Base-by-base conservation (phyloP, 768 basidiomycete genomes). In the Phaffia tasmanica region DNA sequence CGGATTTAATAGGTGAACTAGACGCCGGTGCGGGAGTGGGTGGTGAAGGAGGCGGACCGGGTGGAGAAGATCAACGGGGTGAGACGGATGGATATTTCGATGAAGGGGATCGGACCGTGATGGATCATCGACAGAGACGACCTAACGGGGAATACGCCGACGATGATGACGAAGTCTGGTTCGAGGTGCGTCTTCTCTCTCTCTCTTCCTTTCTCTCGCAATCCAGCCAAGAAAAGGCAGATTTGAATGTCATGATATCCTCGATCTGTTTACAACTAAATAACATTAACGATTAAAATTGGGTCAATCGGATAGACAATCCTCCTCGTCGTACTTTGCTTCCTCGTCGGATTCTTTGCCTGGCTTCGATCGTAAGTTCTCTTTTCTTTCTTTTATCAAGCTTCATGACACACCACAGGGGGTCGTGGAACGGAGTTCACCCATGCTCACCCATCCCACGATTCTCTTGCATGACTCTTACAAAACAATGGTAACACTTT, bases 351-450 rank as follows among this genome's bases (percentile, higher is more conserved):
- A 27, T 14, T 67, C 46, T 61, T 67, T 25, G 62, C 66, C 7
- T 67, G 66, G 66, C 59, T 67, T 3, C 54, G 66, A 61, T 51
- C 55, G 66, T 67, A 18, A 23, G 66, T 62, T 27, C 58, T 2
- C 25, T 50, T 32, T 15, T 32, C 21, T 30, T 2, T 16, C 57
- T 42, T 32, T 19, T 30, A 8, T 48, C n/a, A 51, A 18, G 1
- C 42, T 49, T 27, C 8, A 8, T 42, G 35, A 42, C 11, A 42
- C 11, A 11, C 11, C 35, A 11, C 35, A 11, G 35, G 11, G 35
- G 35, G 11, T 42, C n/a, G 11, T 42, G 35, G 6, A 42, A 42
- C 35, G 11, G 11, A 42, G 6, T 11, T 11, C 11, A 11, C 35
- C 6, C 35, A 11, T 42, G 35, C 35, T 42, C 11, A 42, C 11